These are phyloP conservation scores for Metarhizium brunneum DNA, from an alignment of 2,329 filamentous ascomycete species.

Conservation along the genomic window DNA sequence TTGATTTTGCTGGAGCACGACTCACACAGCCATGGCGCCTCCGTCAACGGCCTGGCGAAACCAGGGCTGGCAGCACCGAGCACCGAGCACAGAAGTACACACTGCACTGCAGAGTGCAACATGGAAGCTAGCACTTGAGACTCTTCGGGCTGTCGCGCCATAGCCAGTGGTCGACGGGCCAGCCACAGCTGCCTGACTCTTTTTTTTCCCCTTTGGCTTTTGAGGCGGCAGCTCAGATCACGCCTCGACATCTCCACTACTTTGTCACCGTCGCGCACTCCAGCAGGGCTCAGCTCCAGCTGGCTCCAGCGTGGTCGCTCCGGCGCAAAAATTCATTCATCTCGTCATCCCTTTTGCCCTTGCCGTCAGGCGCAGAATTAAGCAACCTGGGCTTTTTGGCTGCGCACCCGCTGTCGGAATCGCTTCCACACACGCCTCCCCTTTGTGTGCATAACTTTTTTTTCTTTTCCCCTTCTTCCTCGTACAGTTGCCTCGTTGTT, in stretches of 20 bases:
- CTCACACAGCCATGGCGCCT: too few species aligned
- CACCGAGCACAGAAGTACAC: too few species aligned
- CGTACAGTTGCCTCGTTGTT: neutral
- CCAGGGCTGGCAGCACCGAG: too few species aligned
- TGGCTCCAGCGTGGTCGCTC: conserved; percentile 12
- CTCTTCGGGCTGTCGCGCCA: neutral
- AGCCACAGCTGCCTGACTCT: neutral
- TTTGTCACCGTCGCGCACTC: neutral
- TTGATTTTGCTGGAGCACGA: too few species aligned
- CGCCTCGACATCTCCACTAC: neutral
- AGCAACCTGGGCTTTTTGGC: conserved; percentile 1
- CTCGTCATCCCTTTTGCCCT: conserved; percentile 20
- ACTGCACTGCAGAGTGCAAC: neutral
- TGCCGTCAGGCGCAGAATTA: neutral
- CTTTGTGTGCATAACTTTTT: conserved; percentile 19
- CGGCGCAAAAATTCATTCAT: conserved; percentile 13
- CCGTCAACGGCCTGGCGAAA: too few species aligned
- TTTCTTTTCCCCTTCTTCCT: conserved; percentile 9
- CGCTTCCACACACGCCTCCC: conserved; percentile 7
- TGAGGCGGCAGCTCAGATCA: neutral
- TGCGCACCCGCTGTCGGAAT: conserved; percentile 20
- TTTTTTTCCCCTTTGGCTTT: neutral
- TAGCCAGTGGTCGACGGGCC: neutral
- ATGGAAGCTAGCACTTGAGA: neutral
- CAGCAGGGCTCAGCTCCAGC: conserved; percentile 5